phyloP scores from a whole-genome alignment of 148 eudicot species.

The Nepenthes mirabilis region DNA sequence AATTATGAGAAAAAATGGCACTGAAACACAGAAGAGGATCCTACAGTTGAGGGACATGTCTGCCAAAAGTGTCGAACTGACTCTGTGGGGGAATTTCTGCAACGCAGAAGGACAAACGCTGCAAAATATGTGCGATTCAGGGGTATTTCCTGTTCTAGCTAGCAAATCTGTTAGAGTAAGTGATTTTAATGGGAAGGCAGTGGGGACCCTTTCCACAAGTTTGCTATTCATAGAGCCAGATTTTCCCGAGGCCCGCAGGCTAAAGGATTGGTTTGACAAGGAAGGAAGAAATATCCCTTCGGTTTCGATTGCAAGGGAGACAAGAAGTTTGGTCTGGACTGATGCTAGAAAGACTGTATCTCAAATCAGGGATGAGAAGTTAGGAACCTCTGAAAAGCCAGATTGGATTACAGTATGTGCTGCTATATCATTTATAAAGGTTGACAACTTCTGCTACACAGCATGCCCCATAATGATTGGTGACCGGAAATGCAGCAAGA shows the following conservation, averaged over 20 bases:
- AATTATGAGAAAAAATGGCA: slow-evolving; percentile 70
- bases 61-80: slow-evolving; percentile 73
- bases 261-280: slow-evolving; percentile 63
- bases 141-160: slow-evolving; percentile 72
- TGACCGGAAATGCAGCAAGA: slow-evolving; percentile 79
- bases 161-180: slow-evolving; percentile 61
- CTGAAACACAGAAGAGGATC: slow-evolving; percentile 65
- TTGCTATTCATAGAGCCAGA: slow-evolving; percentile 84
- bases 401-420: slow-evolving; percentile 85
- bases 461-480: slow-evolving; percentile 72
- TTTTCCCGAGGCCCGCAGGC: slow-evolving; percentile 57
- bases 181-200: slow-evolving; percentile 73
- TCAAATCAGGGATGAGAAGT: slow-evolving; percentile 84
- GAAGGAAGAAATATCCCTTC: slow-evolving; percentile 53
- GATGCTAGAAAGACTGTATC: slow-evolving; percentile 67
- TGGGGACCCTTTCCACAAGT: slow-evolving; percentile 62
- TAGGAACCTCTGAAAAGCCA: slow-evolving; percentile 87
- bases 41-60: slow-evolving; percentile 87
- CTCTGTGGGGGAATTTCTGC: slow-evolving; percentile 90
- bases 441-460: slow-evolving; percentile 71
- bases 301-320: slow-evolving; percentile 60
- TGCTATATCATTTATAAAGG: slow-evolving; percentile 50
- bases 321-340: slow-evolving; percentile 18
- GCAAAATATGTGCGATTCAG: slow-evolving; percentile 68
- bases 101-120: slow-evolving; percentile 67